Evolutionary conservation across 345 rosid species (phyloP), one percentile per base, ranked within the genome.

Genomic region (Bruguiera sexangula): DNA sequence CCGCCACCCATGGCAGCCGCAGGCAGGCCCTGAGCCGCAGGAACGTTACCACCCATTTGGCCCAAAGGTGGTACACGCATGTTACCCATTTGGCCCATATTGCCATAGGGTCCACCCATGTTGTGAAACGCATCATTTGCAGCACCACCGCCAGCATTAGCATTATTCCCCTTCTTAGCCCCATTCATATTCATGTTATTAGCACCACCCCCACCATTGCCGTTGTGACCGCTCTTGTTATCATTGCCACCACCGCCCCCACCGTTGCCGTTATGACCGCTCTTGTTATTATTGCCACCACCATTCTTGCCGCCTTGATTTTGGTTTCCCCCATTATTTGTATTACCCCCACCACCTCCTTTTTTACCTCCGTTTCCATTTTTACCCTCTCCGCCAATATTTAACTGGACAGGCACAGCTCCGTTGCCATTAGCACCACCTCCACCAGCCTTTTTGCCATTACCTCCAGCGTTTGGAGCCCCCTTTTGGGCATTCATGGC

Each of bases 21-120:
- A 15, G 98, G 97, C 15, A 91, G 82, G 24, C 98, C 98, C 70
- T 86, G 96, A 30, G 86, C 97, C 1, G 98, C 94, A 7, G 85
- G 66, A 62, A 64, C 18, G 50, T 43, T 43, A 43, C 50, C 50
- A 43, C 50, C 50, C 50, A 43, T 43, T 39, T 9, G 46, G 46
- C 3, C 46, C 46, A 10, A 10, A 2, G 46, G 46, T 39, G 46
- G 46, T 39, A 39, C 63, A 13, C 85, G 83, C 81, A 82, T 81
- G 66, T 75, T 88, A 59, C 81, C 87, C 82, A 75, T 75, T 65
- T 60, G 83, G 67, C 87, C 89, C 78, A 83, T 72, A 13, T 62
- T 75, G 3, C 74, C 74, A 6, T 66, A 75, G 61, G 82, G 82
- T 57, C 82, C 86, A 62, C 76, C 82, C 80, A 79, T 80, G 65